Base-by-base conservation (phyloP, 768 basidiomycete genomes). In the Russula foetens region DNA sequence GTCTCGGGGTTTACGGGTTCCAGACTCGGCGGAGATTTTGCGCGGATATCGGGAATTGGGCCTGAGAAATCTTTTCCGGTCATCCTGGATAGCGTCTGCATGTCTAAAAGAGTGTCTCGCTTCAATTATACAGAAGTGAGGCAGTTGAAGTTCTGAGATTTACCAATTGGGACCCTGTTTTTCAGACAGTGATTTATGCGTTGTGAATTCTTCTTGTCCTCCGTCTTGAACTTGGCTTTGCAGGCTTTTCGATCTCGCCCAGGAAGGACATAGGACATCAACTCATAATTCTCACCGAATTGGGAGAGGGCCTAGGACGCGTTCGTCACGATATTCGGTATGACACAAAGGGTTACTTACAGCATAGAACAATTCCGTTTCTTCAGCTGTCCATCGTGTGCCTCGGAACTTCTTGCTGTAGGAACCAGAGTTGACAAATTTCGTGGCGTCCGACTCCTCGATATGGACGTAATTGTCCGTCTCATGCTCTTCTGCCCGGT, bases 241-340 rank as follows among this genome's bases (percentile, higher is more conserved):
- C 94, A 92, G 28, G 92, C 86, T 68, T 88, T 91, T 21, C 93
- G 80, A 68, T 92, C 89, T 17, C 93, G 85, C 19, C 87, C 86
- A 41, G 91, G 90, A 21, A 96, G 78, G 14, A 93, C 79, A 66
- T 85, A 85, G 3, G 93, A 89, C 62, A 96, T 93, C 44, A 95
- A 80, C 70, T 95, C 92, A 68, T 95, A 96, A 67, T 95, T 93
- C 71, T 93, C 90, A 33, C 92, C 92, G 66, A 92, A 93, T 69
- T 93, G 92, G 4, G 85, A 79, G 31, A 95, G 75, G n/a, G 90
- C 91, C 93, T 95, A 67, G n/a, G 33, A 46, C n/a, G 14, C 19
- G 7, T 57, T 44, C 26, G 35, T 53, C 49, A 52, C 23, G 15
- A 29, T 38, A 26, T 7, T 44, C 14, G 23, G 48, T 53, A 35